Conservation (phyloP, 306 rosid genomes). For the Corylus americana region DNA sequence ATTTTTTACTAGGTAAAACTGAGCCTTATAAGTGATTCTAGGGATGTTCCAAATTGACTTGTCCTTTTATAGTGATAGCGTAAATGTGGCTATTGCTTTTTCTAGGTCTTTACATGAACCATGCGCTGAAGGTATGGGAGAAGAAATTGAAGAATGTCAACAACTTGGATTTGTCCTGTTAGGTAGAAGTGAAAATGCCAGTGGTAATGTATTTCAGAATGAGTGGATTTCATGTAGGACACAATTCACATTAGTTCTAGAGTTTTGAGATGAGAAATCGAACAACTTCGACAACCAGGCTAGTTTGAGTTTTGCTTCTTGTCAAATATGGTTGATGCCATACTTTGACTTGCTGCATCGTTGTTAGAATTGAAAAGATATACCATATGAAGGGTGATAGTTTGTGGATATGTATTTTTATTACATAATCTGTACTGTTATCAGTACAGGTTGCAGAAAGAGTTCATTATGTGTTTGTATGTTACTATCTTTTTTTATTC, state of each 20-base stretch:
- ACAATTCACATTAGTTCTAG: background rate
- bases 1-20: no score
- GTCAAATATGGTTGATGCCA: background rate
- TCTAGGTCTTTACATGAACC: background rate
- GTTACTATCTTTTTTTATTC: background rate
- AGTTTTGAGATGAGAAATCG: background rate
- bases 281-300: background rate
- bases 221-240: background rate
- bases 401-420: background rate
- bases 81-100: no score
- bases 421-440: background rate
- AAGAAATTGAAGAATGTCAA: background rate
- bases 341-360: background rate
- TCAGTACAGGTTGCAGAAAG: background rate
- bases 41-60: no score
- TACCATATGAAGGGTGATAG: background rate
- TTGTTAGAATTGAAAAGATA: background rate
- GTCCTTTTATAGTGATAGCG: no score
- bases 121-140: background rate
- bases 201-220: no score
- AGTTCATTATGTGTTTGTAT: background rate
- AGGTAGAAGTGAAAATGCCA: no score
- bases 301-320: background rate
- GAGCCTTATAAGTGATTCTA: no score
- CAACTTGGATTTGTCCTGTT: background rate